These are phyloP conservation scores for Pseudogymnoascus verrucosus DNA, from an alignment of 2,329 filamentous ascomycete species.

Conservation along the genomic window DNA sequence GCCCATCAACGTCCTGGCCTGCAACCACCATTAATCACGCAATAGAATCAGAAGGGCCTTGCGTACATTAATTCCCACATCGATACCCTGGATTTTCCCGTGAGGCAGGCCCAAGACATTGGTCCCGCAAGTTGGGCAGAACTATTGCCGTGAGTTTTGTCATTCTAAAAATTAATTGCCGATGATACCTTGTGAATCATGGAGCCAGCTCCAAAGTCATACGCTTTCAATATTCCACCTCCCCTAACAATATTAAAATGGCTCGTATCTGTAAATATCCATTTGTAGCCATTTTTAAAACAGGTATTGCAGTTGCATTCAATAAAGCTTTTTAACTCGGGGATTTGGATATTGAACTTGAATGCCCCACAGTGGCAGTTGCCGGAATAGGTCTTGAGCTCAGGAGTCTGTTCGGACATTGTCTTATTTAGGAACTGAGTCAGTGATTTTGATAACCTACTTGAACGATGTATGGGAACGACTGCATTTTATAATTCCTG, in stretches of 20 bases:
- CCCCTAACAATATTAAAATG: conserved; percentile 42
- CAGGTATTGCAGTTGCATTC: conserved; percentile 65
- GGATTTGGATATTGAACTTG: conserved; percentile 42
- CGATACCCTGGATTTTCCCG: conserved; percentile 23
- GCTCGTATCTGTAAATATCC: conserved; percentile 26
- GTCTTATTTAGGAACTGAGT: not conserved
- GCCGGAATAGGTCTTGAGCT: conserved; percentile 35
- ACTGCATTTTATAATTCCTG: not conserved
- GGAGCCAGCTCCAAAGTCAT: conserved; percentile 35
- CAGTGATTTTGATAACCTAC: not conserved
- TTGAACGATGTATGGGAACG: not conserved
- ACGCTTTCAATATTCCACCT: conserved; percentile 34
- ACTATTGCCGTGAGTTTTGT: conserved; percentile 29
- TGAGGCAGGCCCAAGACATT: conserved; percentile 30
- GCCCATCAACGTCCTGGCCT: not conserved
- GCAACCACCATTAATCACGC: not conserved
- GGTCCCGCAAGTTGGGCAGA: conserved; percentile 44
- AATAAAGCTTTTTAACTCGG: conserved; percentile 47
- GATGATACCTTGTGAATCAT: conserved; percentile 34
- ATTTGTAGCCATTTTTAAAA: conserved; percentile 40
- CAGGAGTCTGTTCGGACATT: not conserved
- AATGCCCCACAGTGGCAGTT: conserved; percentile 51
- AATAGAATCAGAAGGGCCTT: not conserved
- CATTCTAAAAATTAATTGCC: conserved; percentile 15
- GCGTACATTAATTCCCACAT: conserved; percentile 38